phyloP scores from a whole-genome alignment of 495 filamentous ascomycete genomes.

The Aeminium ludgeri region DNA sequence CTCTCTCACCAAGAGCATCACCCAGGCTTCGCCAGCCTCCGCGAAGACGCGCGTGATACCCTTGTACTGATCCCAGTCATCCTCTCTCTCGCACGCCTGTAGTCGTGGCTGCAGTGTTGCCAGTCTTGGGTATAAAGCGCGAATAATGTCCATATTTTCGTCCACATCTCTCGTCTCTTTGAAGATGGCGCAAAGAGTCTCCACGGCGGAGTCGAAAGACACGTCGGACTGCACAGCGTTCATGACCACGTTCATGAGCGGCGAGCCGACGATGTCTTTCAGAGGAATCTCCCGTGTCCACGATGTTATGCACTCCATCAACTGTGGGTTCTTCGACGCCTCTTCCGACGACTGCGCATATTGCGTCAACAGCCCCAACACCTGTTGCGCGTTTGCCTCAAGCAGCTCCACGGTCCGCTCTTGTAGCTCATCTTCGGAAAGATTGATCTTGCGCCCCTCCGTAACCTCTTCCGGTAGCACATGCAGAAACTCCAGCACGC shows the following conservation, averaged over 20 bases:
- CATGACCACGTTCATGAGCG: conserved; percentile 65
- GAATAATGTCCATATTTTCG: conserved; percentile 62
- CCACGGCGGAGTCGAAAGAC: conserved; percentile 79
- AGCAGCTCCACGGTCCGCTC: conserved; percentile 71
- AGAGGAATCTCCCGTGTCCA: conserved; percentile 89
- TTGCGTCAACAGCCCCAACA: conserved; percentile 66
- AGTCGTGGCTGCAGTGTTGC: conserved; percentile 69
- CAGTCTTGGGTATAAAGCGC: conserved; percentile 67
- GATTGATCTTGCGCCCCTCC: conserved; percentile 94
- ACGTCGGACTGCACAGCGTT: conserved; percentile 53
- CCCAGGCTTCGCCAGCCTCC: conserved; percentile 90
- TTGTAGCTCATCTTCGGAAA: conserved; percentile 86
- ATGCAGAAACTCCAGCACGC: conserved; percentile 84
- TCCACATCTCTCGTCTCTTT: conserved; percentile 88
- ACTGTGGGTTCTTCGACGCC: conserved; percentile 74
- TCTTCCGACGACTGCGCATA: conserved; percentile 83
- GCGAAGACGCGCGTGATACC: conserved; percentile 78
- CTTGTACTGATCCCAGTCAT: conserved; percentile 77
- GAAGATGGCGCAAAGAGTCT: conserved; percentile 82
- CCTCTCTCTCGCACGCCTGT: conserved; percentile 50
- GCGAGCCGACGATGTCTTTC: conserved; percentile 65
- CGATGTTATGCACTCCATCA: conserved; percentile 87
- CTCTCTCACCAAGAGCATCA: conserved; percentile 69
- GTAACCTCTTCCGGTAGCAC: conserved; percentile 98
- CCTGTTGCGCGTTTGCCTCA: conserved; percentile 73